These are phyloP conservation scores for Picea mariana DNA, from an alignment of 83 land plant genomes.

Conservation along the genomic window DNA sequence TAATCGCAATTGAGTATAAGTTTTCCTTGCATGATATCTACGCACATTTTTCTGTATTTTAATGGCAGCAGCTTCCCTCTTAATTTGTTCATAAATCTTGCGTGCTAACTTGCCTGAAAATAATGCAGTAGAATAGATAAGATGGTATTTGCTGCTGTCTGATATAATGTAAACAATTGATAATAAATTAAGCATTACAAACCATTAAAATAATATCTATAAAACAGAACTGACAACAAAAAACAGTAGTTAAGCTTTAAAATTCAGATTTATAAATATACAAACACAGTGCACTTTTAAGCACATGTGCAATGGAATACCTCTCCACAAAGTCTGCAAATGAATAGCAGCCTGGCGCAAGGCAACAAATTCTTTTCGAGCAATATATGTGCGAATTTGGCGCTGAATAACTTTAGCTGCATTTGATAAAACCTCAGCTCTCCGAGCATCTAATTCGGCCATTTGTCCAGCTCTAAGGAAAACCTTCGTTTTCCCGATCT, in stretches of 20 bases:
- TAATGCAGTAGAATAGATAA: neutral
- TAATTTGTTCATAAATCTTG: slow-evolving; percentile 47
- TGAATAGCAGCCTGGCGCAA: slow-evolving; percentile 44
- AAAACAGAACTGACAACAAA: neutral
- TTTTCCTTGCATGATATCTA: slow-evolving; percentile 41
- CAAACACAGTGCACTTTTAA: neutral
- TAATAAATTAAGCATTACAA: neutral
- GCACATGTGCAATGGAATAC: slow-evolving; percentile 18
- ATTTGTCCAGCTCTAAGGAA: slow-evolving; percentile 64
- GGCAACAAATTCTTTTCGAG: slow-evolving; percentile 39
- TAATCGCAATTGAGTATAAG: slow-evolving; percentile 27
- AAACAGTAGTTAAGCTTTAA: neutral
- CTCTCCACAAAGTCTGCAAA: slow-evolving; percentile 50
- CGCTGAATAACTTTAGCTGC: slow-evolving; percentile 55
- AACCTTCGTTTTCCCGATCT: slow-evolving; percentile 54
- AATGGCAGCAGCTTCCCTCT: slow-evolving; percentile 65
- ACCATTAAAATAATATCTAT: neutral
- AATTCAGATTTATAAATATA: neutral
- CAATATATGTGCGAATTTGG: slow-evolving; percentile 51
- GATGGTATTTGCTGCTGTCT: neutral
- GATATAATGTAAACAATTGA: neutral
- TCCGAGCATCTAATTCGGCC: slow-evolving; percentile 66
- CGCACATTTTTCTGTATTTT: slow-evolving; percentile 72
- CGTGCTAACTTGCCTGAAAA: slow-evolving; percentile 62
- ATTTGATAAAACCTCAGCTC: slow-evolving; percentile 41